phyloP scores from a whole-genome alignment of 768 basidiomycete genomes.

The Tremella yokohamensis region DNA sequence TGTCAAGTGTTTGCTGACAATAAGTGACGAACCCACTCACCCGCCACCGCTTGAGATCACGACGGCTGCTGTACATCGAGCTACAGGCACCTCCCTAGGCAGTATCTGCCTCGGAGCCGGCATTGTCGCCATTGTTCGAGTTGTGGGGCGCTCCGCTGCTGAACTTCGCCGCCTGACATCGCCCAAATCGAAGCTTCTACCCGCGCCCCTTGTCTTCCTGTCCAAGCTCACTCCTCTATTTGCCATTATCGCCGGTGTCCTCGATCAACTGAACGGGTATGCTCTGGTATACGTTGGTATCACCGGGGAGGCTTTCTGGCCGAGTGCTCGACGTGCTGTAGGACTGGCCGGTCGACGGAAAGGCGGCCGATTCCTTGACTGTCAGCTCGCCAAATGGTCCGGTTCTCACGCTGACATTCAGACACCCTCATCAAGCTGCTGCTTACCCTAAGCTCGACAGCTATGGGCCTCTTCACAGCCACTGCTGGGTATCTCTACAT shows the following conservation, averaged over 20 bases:
- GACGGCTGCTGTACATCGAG: conserved; percentile 71
- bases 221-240: conserved; percentile 48
- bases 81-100: conserved; percentile 77
- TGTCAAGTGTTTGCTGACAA: conserved; percentile 9
- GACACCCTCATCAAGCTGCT: conserved; percentile 71
- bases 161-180: conserved; percentile 39
- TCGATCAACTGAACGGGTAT: conserved; percentile 62
- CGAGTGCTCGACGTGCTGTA: conserved; percentile 59
- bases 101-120: conserved; percentile 72
- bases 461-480: conserved; percentile 75
- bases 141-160: conserved; percentile 53
- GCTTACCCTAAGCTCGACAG: conserved; percentile 62
- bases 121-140: conserved; percentile 67
- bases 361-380: conserved; percentile 49
- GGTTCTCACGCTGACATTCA: conserved; percentile 49
- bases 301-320: conserved; percentile 68
- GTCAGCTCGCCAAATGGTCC: conserved; percentile 36
- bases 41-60: conserved; percentile 57
- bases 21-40: conserved; percentile 28
- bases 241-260: conserved; percentile 48
- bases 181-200: conserved; percentile 42
- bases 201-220: conserved; percentile 42
- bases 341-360: conserved; percentile 53
- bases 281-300: conserved; percentile 71
- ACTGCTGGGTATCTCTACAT: conserved; percentile 81